These are phyloP conservation scores for Eimeria acervulina DNA, from an alignment of 169 alveolate species.

Conservation along the genomic window DNA sequence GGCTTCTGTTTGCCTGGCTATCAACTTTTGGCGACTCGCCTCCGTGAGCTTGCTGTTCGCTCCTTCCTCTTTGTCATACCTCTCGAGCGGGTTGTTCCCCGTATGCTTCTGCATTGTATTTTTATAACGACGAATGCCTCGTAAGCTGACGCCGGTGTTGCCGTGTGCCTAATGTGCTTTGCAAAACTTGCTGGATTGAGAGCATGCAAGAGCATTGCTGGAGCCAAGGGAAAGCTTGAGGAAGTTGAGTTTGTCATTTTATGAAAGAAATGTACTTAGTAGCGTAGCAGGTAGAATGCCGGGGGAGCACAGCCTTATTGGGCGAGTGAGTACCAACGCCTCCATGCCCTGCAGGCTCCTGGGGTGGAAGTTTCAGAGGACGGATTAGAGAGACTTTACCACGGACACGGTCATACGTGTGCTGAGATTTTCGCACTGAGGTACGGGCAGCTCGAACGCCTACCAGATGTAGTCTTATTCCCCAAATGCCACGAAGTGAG, in stretches of 20 bases:
- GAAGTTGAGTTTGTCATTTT: background rate
- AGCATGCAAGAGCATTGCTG: background rate
- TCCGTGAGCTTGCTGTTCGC: background rate
- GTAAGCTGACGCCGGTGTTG: background rate
- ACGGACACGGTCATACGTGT: slow-evolving; percentile 82
- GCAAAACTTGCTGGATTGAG: background rate
- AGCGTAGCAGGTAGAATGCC: background rate
- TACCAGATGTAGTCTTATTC: slow-evolving; percentile 73
- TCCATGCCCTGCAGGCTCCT: slow-evolving; percentile 61
- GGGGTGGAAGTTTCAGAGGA: slow-evolving; percentile 49
- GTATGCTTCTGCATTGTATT: background rate
- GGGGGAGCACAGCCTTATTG: background rate
- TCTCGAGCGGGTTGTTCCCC: background rate
- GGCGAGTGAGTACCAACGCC: background rate
- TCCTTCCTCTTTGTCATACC: background rate
- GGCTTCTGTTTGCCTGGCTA: background rate
- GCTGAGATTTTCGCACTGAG: slow-evolving; percentile 74
- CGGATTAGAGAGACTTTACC: slow-evolving; percentile 75
- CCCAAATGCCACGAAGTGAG: slow-evolving; percentile 82
- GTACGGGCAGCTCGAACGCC: slow-evolving; percentile 68
- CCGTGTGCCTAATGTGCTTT: background rate
- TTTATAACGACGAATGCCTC: background rate
- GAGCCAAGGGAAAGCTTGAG: background rate
- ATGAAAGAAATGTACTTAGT: background rate
- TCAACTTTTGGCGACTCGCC: background rate